These are phyloP conservation scores for Mucor velutinosus DNA, from an alignment of 371 early-diverging fungal species.

Conservation along the genomic window DNA sequence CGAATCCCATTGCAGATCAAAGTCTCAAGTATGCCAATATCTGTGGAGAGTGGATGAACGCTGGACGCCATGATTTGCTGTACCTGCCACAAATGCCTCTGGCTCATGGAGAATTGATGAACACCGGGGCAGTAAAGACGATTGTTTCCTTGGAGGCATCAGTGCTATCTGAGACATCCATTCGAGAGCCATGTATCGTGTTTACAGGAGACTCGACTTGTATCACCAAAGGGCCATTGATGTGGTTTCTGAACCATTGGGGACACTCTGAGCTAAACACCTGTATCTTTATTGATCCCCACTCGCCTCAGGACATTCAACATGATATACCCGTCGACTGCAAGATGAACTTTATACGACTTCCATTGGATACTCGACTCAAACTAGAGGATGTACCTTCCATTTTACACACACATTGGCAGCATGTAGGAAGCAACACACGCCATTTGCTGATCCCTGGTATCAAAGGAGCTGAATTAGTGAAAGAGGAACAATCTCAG, in stretches of 20 bases:
- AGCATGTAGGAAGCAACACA: not conserved
- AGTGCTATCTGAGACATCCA: conserved; percentile 37
- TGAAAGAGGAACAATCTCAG: conserved; percentile 21
- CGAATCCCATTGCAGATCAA: conserved; percentile 76
- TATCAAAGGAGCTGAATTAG: conserved; percentile 27
- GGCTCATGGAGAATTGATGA: conserved; percentile 55
- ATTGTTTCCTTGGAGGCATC: conserved; percentile 40
- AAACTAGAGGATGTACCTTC: conserved; percentile 23
- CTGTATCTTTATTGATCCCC: conserved; percentile 34
- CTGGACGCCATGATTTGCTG: conserved; percentile 56
- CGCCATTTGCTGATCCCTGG: conserved; percentile 30
- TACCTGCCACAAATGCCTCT: conserved; percentile 63
- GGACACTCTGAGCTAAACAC: conserved; percentile 25
- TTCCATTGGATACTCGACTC: conserved; percentile 34
- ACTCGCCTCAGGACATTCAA: conserved; percentile 9
- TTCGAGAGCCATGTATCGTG: conserved; percentile 66
- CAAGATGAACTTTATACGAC: conserved; percentile 23
- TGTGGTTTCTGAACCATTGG: conserved; percentile 41
- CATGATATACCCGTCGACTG: conserved; percentile 11
- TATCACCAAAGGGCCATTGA: conserved; percentile 28
- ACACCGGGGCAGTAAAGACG: conserved; percentile 34
- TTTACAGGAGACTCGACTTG: conserved; percentile 59
- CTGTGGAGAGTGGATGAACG: conserved; percentile 87
- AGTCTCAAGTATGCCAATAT: conserved; percentile 85
- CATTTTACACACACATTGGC: conserved; percentile 22